Base-by-base conservation (phyloP, 768 basidiomycete genomes). In the Phanerochaete sordida region DNA sequence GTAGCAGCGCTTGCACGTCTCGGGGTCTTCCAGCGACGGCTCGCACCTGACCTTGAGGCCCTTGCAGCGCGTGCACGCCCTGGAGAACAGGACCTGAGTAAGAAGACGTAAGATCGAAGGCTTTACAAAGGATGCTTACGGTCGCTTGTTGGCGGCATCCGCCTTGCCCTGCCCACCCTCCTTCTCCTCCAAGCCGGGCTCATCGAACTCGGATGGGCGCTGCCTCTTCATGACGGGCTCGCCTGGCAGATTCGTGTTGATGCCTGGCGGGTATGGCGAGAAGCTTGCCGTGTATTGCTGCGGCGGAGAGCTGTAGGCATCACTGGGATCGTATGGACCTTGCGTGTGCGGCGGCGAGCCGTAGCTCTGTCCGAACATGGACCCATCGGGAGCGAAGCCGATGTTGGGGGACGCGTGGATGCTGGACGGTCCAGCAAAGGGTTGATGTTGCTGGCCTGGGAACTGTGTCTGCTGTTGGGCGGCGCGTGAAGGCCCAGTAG, bases 1-100 rank as follows among this genome's bases (percentile, higher is more conserved):
- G 57, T 81, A 71, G 66, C 90, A 93, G 12, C 90, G 85, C 68
- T 84, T 90, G 72, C 90, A 93, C 2, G 84, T 84, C 66, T 91
- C 88, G 15, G 79, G 82, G 52, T 88, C 86, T 15, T 54, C 53
- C 9, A 39, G n/a, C 83, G 72, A 90, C 88, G 53, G 53, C 71
- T 91, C 90, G 70, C 90, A 93, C 64, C 81, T 85, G 59, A 91
- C 90, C 73, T 82, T 83, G 57, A 83, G 62, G 27, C 73, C 72
- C 69, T 90, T 91, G 75, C 90, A 91, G 3, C 89, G 81, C 60
- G 78, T 78, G 68, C 90, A 91, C 43, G 89, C 90, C 23, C 67
- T 68, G 60, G 11, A 26, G n/a, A 27, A 1, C 11, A 26, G 2
- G 27, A 21, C 24, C 9, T 43, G 9, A 50, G 43, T 57, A 11